Base-by-base conservation (phyloP, 75 land plant species). In the Picea glauca region DNA sequence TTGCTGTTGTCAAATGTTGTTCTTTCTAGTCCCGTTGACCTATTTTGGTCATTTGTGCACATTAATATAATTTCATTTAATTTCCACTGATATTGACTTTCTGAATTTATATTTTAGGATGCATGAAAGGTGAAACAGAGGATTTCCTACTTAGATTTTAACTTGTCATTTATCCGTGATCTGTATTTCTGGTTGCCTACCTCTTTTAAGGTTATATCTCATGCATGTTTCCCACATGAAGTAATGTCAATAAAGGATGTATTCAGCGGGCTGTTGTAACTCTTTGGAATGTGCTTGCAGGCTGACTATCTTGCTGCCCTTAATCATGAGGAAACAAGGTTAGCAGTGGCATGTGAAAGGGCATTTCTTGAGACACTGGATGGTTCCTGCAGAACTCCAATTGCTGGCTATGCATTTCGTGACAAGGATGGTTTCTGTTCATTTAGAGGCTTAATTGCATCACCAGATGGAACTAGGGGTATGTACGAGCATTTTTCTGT, bases 321-420 rank as follows among this genome's bases (percentile, higher is more conserved):
- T 70, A 96, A 94, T 78, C 95, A 96, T 70, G 95, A 96, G 76
- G 95, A 94, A 50, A 94, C 98, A 20, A 77, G 95, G 74, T 81
- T 96, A 76, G 98, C 99, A 40, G 94, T 96, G 72, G 75, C 92
- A 38, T 96, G 99, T 90, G 99, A 96, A 78, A 89, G 98, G 73
- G 93, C 99, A 58, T 96, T 96, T 72, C 88, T 96, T 64, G 84
- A 77, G 72, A 91, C 91, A 23, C 68, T 96, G 74, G 99, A 96
- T 85, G 99, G 99, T 15, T 96, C 99, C 62, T 96, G 99, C 63
- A 90, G 99, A 11, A 96, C 99, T 50, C 99, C 99, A 23, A 96
- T 96, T 84, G 99, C 98, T 33, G 99, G 99, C 43, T 92, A 94
- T 76, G 99, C 99, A 58, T 80, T 76, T 64, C 84, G 81, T 30